These are phyloP conservation scores for Trichoderma virens DNA, from an alignment of 495 filamentous ascomycete species.

Conservation along the genomic window DNA sequence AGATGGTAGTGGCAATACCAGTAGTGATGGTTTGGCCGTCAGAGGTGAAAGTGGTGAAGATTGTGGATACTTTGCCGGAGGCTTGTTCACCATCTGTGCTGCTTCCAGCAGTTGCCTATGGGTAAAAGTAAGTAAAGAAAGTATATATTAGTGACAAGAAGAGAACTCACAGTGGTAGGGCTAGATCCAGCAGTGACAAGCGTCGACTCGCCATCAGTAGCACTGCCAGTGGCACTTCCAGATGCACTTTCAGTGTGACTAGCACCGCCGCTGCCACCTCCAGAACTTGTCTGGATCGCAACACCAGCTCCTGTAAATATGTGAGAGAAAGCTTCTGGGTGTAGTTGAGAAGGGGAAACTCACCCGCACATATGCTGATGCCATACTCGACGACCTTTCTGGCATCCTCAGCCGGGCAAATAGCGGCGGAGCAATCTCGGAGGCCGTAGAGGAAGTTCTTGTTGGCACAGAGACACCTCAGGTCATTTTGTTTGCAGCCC, in stretches of 20 bases:
- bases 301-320: slow-evolving; percentile 10
- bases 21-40: slow-evolving; percentile 22
- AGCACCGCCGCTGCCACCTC: slow-evolving; percentile 19
- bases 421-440: slow-evolving; percentile 65
- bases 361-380: slow-evolving; percentile 26
- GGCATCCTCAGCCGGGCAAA: slow-evolving; percentile 42
- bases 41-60: slow-evolving; percentile 15
- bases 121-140: slow-evolving; percentile 19
- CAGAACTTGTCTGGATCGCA: slow-evolving; percentile 14
- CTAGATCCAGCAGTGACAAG: slow-evolving; percentile 5
- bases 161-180: slow-evolving; percentile 6
- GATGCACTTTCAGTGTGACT: slow-evolving; percentile 11
- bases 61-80: slow-evolving; percentile 10
- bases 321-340: background rate
- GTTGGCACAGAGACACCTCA: slow-evolving; percentile 63
- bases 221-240: slow-evolving; percentile 11
- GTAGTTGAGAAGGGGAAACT: background rate
- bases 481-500: slow-evolving; percentile 50
- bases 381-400: slow-evolving; percentile 27
- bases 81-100: slow-evolving; percentile 2
- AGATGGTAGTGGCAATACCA: slow-evolving; percentile 20
- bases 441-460: slow-evolving; percentile 65
- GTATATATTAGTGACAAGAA: background rate
- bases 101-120: slow-evolving; percentile 10
- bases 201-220: no score